Percentiles rank a stretch among this genome's conserved stretches.
Evolutionary conservation across 2,329 filamentous ascomycete genomes (phyloP).

Genomic region (Colletotrichum falcatum): DNA sequence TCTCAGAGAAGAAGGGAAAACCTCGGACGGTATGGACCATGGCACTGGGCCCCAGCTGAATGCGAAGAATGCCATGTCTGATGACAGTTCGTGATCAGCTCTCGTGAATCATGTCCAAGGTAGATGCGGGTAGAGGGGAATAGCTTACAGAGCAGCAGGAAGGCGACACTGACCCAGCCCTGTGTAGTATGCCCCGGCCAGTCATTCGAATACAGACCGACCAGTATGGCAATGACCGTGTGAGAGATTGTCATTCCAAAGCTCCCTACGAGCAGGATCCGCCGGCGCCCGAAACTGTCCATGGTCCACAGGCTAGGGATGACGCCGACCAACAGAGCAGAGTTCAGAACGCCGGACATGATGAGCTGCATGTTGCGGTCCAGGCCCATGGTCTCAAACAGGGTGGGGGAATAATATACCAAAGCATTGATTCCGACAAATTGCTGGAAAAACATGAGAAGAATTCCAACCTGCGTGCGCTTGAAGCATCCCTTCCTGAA

Average conservation of each 20-base stretch:
- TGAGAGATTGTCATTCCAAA: slow-evolving; percentile 62
- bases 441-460: slow-evolving; percentile 70
- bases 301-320: slow-evolving; percentile 60
- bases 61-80: no score
- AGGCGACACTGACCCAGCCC: slow-evolving; percentile 67
- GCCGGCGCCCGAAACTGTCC: slow-evolving; percentile 60
- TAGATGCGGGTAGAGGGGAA: neutral
- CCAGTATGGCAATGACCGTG: slow-evolving; percentile 64
- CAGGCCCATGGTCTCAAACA: slow-evolving; percentile 56
- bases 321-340: slow-evolving; percentile 60
- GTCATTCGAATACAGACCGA: slow-evolving; percentile 59
- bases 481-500: slow-evolving; percentile 62
- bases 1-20: slow-evolving; percentile 52
- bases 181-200: slow-evolving; percentile 61
- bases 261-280: slow-evolving; percentile 58
- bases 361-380: slow-evolving; percentile 51
- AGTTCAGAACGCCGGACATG: slow-evolving; percentile 56
- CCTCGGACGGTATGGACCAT: slow-evolving; percentile 54
- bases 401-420: slow-evolving; percentile 61
- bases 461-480: slow-evolving; percentile 58
- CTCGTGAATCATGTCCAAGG: neutral
- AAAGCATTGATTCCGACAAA: slow-evolving; percentile 45
- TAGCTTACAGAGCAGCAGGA: slow-evolving; percentile 21
- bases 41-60: slow-evolving; percentile 67
- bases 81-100: slow-evolving; percentile 46